Conservation (phyloP, 129 eudicot genomes). For the Scalesia atractyloides region DNA sequence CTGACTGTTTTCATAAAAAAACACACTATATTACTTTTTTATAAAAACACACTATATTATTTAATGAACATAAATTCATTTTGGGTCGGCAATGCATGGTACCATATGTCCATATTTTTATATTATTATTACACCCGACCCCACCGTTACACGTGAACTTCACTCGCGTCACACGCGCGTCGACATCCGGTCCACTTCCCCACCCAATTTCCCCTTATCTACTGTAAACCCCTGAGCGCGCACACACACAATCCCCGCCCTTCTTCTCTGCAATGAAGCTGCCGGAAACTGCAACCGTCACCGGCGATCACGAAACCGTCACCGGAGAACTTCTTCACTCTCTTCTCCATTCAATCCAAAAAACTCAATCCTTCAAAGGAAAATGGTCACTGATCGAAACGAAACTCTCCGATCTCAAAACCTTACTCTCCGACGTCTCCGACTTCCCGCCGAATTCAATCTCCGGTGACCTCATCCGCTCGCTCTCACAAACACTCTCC, state of each 20-base stretch:
- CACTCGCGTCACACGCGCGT: slow-evolving; percentile 21
- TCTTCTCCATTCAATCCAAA: slow-evolving; percentile 33
- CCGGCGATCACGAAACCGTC: slow-evolving; percentile 1
- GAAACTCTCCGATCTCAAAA: slow-evolving; percentile 51
- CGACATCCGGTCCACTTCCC: not conserved
- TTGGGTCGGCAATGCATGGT: not conserved
- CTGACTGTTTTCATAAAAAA: not conserved
- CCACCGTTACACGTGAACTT: not conserved
- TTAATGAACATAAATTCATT: not conserved
- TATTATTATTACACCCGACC: not conserved
- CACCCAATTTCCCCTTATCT: not conserved
- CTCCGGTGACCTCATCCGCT: slow-evolving; percentile 42
- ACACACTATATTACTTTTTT: too few relatives aligned
- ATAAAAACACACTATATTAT: not conserved
- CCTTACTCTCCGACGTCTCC: slow-evolving; percentile 41
- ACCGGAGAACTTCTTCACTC: slow-evolving; percentile 26
- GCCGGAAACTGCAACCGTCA: slow-evolving; percentile 27
- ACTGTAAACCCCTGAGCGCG: slow-evolving; percentile 2
- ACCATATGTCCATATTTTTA: not conserved
- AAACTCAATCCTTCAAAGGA: slow-evolving; percentile 42
- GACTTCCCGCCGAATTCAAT: slow-evolving; percentile 34
- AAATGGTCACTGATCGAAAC: slow-evolving; percentile 58
- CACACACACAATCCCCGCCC: not conserved
- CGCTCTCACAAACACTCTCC: slow-evolving; percentile 47
- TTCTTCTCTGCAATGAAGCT: slow-evolving; percentile 15